These are phyloP conservation scores for Candida odintsovae DNA, from an alignment of 805 yeast genomes.

Conservation along the genomic window DNA sequence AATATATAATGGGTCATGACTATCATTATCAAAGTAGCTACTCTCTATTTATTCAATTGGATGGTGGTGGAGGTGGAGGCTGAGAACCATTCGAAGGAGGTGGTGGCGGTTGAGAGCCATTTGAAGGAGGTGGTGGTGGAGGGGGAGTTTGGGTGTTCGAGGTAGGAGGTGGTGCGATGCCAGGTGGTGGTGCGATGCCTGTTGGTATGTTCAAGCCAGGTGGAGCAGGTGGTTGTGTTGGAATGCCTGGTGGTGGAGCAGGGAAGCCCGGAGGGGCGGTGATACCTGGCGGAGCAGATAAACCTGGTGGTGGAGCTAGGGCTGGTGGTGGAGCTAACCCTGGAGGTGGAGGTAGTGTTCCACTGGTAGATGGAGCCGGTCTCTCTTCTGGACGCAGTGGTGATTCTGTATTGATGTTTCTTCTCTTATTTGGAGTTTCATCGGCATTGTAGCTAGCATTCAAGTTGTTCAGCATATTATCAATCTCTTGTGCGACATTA, in stretches of 20 bases:
- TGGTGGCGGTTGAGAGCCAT: not conserved
- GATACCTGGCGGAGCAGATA: conserved; percentile 3
- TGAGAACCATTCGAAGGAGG: no score
- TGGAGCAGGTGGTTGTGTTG: conserved; percentile 4
- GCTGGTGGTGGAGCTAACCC: conserved; percentile 24
- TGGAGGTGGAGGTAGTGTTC: conserved; percentile 21
- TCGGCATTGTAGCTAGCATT: conserved; percentile 24
- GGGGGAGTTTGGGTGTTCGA: not conserved
- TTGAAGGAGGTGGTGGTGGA: conserved; percentile 3
- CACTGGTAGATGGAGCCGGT: conserved; percentile 24
- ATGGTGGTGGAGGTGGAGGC: not conserved
- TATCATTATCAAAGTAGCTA: not conserved
- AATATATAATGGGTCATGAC: not conserved
- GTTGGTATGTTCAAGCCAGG: conserved; percentile 1
- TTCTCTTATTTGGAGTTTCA: conserved; percentile 6
- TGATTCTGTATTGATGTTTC: conserved; percentile 5
- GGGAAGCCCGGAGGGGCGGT: conserved; percentile 1
- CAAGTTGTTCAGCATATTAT: conserved; percentile 44
- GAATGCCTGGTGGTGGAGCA: conserved; percentile 13
- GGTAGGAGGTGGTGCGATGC: conserved; percentile 4
- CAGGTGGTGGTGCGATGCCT: conserved; percentile 5
- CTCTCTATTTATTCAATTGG: not conserved
- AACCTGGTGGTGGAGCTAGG: conserved; percentile 13
- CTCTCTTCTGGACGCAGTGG: conserved; percentile 4
- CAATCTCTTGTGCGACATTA: conserved; percentile 42